These are phyloP conservation scores for Sordariomycetes sp. DNA, from an alignment of 2,329 filamentous ascomycete genomes.

Conservation along the genomic window DNA sequence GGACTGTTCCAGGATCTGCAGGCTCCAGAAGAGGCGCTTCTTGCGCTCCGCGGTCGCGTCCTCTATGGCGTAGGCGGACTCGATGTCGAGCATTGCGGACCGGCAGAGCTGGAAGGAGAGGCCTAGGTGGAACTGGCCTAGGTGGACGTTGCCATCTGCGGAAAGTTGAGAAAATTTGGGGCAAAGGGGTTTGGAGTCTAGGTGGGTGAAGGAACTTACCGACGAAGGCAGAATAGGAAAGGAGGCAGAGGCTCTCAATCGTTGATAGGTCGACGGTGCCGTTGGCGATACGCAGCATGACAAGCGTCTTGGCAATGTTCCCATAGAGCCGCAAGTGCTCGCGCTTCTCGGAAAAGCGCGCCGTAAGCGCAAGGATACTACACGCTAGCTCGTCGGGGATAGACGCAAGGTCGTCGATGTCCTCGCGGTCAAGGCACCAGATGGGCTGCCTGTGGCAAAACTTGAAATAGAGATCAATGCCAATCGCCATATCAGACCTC, in stretches of 20 bases:
- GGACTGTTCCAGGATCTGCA: slow-evolving; percentile 33
- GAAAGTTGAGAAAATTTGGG: too few relatives aligned
- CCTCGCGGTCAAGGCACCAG: slow-evolving; percentile 30
- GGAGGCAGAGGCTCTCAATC: slow-evolving; percentile 34
- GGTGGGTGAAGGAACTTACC: too few relatives aligned
- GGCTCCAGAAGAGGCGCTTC: slow-evolving; percentile 35
- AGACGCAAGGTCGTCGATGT: slow-evolving; percentile 7
- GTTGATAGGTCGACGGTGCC: slow-evolving; percentile 33
- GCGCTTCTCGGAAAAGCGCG: slow-evolving; percentile 21
- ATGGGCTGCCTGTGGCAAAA: slow-evolving; percentile 28
- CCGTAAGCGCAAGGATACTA: slow-evolving; percentile 24
- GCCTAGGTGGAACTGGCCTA: slow-evolving; percentile 35
- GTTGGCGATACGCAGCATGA: slow-evolving; percentile 35
- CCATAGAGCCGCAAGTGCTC: slow-evolving; percentile 19
- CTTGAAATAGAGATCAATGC: slow-evolving; percentile 19
- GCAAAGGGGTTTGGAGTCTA: too few relatives aligned
- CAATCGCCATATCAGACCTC: slow-evolving; percentile 15
- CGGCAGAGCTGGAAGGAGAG: slow-evolving; percentile 35
- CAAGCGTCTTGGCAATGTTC: slow-evolving; percentile 24
- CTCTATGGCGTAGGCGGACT: slow-evolving; percentile 20
- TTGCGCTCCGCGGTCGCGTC: slow-evolving; percentile 26
- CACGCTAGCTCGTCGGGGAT: slow-evolving; percentile 25
- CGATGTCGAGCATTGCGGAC: slow-evolving; percentile 32
- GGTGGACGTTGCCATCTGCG: slow-evolving; percentile 30
- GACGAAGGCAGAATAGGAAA: slow-evolving; percentile 31